A percentile compares a stretch with the other conserved stretches of the same genome.
These are phyloP conservation scores for Bassia scoparia DNA, from an alignment of 148 eudicot species.

Conservation along the genomic window DNA sequence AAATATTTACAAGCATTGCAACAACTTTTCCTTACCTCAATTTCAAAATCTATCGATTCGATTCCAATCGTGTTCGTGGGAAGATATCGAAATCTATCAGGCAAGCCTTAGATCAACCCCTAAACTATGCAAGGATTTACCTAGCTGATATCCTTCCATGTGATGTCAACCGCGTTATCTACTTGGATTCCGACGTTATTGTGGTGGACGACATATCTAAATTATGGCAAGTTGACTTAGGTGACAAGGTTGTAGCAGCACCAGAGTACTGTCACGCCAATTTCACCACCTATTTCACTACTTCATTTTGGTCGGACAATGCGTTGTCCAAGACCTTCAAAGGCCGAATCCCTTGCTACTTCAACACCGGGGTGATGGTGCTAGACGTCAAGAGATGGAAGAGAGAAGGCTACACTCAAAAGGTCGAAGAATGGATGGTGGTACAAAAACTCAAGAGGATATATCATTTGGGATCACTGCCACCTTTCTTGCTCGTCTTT, in stretches of 20 bases:
- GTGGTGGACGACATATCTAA: slow-evolving; percentile 51
- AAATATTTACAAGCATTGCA: slow-evolving; percentile 27
- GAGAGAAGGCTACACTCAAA: slow-evolving; percentile 27
- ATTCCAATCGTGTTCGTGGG: slow-evolving; percentile 40
- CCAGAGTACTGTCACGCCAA: slow-evolving; percentile 58
- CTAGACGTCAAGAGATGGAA: slow-evolving; percentile 31
- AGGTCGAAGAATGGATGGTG: slow-evolving; percentile 37
- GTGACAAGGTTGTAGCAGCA: slow-evolving; percentile 45
- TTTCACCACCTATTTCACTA: slow-evolving; percentile 44
- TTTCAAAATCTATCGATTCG: slow-evolving; percentile 38
- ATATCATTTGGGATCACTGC: slow-evolving; percentile 35
- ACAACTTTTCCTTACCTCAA: slow-evolving; percentile 47
- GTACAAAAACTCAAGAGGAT: slow-evolving; percentile 30
- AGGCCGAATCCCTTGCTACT: slow-evolving; percentile 42
- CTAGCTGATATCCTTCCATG: slow-evolving; percentile 39
- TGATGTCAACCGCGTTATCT: slow-evolving; percentile 36
- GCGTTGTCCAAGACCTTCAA: slow-evolving; percentile 32
- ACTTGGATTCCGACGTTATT: slow-evolving; percentile 49
- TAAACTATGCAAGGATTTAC: slow-evolving; percentile 50
- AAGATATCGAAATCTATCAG: slow-evolving; percentile 53
- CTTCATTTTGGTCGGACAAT: slow-evolving; percentile 38
- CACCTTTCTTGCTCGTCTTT: slow-evolving; percentile 32
- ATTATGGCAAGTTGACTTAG: slow-evolving; percentile 45
- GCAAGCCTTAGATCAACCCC: slow-evolving; percentile 52
- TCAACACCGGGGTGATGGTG: slow-evolving; percentile 56